Evolutionary conservation across 148 eudicot species (phyloP).

Genomic region (Camellia sinensis): DNA sequence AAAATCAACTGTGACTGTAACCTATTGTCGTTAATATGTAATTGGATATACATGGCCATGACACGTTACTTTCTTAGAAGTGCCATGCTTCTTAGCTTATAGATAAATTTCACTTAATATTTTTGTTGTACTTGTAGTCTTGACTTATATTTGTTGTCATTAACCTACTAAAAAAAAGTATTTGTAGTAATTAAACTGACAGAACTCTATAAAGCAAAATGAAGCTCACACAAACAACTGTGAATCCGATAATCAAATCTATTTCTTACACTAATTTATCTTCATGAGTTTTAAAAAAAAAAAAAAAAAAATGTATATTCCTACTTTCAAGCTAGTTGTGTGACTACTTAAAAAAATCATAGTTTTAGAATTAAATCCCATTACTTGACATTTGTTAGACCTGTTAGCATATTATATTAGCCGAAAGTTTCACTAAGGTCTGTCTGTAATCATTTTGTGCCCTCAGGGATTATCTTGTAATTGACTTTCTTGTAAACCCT

Average conservation of each 20-base stretch:
- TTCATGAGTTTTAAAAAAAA: not conserved
- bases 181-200: not conserved
- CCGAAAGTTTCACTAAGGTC: too few species aligned
- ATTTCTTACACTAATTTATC: not conserved
- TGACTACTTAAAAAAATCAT: not conserved
- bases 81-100: too few species aligned
- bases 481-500: too few species aligned
- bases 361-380: not conserved
- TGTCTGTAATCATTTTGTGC: too few species aligned
- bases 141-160: not conserved
- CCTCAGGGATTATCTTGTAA: too few species aligned
- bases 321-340: not conserved
- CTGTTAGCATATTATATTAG: too few species aligned
- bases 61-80: too few species aligned
- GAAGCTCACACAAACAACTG: not conserved
- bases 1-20: not conserved
- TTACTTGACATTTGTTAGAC: not conserved
- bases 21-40: not conserved
- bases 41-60: too few species aligned
- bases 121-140: not conserved
- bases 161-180: conserved; percentile 7
- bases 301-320: not conserved
- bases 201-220: not conserved
- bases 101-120: not conserved
- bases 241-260: not conserved